These are phyloP conservation scores for Candida pseudoviswanathii DNA, from an alignment of 1,139 yeast species.

Conservation along the genomic window DNA sequence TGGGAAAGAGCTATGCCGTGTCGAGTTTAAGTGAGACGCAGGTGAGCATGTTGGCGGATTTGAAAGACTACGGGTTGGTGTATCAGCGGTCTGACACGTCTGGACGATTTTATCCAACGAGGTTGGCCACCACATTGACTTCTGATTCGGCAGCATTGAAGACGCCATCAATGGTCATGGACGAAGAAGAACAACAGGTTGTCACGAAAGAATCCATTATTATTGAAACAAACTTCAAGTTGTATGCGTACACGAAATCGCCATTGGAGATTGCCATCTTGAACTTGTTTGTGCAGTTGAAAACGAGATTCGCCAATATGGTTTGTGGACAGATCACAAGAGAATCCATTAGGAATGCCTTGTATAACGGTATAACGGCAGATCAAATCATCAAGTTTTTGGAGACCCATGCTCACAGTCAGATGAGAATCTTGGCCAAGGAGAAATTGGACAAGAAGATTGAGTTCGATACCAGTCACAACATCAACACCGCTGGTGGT, in stretches of 20 bases:
- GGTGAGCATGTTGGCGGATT: conserved; percentile 81
- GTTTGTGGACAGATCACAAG: conserved; percentile 93
- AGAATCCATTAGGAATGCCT: conserved; percentile 84
- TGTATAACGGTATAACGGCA: conserved; percentile 88
- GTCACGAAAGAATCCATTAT: conserved; percentile 68
- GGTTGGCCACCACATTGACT: conserved; percentile 87
- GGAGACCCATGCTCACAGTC: conserved; percentile 93
- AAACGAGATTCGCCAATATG: conserved; percentile 85
- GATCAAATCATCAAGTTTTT: conserved; percentile 90
- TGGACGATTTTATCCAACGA: conserved; percentile 81
- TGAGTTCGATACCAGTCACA: conserved; percentile 63
- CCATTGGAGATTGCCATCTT: conserved; percentile 94
- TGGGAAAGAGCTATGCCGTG: conserved; percentile 83
- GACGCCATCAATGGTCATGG: conserved; percentile 70
- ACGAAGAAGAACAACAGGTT: conserved; percentile 51
- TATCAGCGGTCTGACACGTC: conserved; percentile 69
- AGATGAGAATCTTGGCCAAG: conserved; percentile 75
- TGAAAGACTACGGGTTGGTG: conserved; percentile 89
- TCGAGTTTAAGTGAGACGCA: conserved; percentile 79
- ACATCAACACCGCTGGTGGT: conserved; percentile 52
- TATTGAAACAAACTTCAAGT: conserved; percentile 88
- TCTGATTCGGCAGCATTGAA: conserved; percentile 75
- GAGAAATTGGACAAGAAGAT: conserved; percentile 65
- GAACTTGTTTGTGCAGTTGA: conserved; percentile 81
- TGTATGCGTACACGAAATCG: conserved; percentile 92